Percentiles rank a stretch among this genome's conserved stretches.
Evolutionary conservation across 2,329 filamentous ascomycete genomes (phyloP).

Genomic region (Curvularia hawaiiensis): DNA sequence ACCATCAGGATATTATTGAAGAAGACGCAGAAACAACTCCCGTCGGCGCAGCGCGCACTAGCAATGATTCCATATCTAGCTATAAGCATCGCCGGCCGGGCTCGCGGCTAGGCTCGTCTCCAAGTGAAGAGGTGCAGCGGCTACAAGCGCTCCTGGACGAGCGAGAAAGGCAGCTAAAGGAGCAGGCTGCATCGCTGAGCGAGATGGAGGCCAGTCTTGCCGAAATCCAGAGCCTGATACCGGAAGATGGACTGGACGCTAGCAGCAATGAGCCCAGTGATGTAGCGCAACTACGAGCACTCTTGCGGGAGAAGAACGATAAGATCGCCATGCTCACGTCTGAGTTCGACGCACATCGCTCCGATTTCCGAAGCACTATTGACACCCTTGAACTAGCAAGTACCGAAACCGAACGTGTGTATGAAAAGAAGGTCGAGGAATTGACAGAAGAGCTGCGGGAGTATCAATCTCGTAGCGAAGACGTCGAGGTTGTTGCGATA

Average conservation of each 20-base stretch:
- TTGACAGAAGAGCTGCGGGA: slow-evolving; percentile 83
- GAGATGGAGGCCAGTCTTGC: slow-evolving; percentile 90
- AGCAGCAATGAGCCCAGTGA: slow-evolving; percentile 63
- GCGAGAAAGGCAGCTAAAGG: slow-evolving; percentile 83
- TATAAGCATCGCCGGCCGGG: slow-evolving; percentile 39
- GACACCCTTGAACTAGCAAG: slow-evolving; percentile 96
- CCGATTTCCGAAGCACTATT: slow-evolving; percentile 95
- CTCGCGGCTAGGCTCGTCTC: slow-evolving; percentile 41
- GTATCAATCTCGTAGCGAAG: slow-evolving; percentile 79
- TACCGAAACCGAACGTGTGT: slow-evolving; percentile 93
- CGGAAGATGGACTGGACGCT: slow-evolving; percentile 54
- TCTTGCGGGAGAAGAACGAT: slow-evolving; percentile 93
- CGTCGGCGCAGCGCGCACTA: slow-evolving; percentile 57
- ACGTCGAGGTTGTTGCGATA: slow-evolving; percentile 87
- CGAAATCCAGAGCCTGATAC: slow-evolving; percentile 79
- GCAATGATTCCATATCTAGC: slow-evolving; percentile 59
- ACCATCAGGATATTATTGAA: slow-evolving; percentile 49
- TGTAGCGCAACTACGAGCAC: slow-evolving; percentile 73
- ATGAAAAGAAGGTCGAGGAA: slow-evolving; percentile 89
- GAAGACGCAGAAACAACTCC: slow-evolving; percentile 55
- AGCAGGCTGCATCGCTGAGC: slow-evolving; percentile 78
- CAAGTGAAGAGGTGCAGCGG: slow-evolving; percentile 70
- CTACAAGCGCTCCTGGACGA: slow-evolving; percentile 79
- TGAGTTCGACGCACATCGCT: slow-evolving; percentile 92
- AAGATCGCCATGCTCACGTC: slow-evolving; percentile 91